Percentiles rank a stretch among this genome's conserved stretches.
phyloP scores from a whole-genome alignment of 257 asterid genomes.

The Misopates orontium region DNA sequence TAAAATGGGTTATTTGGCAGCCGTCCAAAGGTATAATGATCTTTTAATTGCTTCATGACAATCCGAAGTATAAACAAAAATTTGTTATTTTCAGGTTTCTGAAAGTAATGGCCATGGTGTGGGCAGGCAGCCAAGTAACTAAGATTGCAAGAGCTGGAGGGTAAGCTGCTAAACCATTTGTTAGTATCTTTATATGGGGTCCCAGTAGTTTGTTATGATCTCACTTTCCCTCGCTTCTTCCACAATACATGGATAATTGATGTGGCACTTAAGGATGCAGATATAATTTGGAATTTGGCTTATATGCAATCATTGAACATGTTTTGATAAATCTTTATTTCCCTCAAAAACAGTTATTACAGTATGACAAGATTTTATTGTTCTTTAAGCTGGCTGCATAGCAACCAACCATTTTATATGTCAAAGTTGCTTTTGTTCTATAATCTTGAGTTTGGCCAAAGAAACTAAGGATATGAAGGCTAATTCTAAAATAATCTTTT shows the following conservation, averaged over 20 bases:
- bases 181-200: constrained; percentile 25
- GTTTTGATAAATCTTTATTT: not conserved
- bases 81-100: constrained; percentile 62
- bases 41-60: constrained; percentile 10
- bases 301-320: not conserved
- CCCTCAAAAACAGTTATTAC: not conserved
- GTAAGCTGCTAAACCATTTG: constrained; percentile 44
- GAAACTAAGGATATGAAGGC: not conserved
- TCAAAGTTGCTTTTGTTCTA: not conserved
- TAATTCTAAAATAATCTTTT: not conserved
- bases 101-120: constrained; percentile 92
- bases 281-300: not conserved
- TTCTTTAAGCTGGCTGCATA: too few relatives aligned
- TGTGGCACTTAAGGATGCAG: not conserved
- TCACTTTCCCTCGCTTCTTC: constrained; percentile 13
- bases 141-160: constrained; percentile 93
- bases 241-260: not conserved
- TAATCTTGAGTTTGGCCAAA: not conserved
- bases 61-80: constrained; percentile 22
- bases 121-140: constrained; percentile 99
- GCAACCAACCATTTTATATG: too few relatives aligned
- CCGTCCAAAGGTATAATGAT: constrained; percentile 61
- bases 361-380: too few relatives aligned
- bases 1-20: constrained; percentile 80
- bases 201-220: constrained; percentile 18